Percentiles rank a stretch among this genome's conserved stretches.
Evolutionary conservation across 177 flowering plant species (phyloP).

Genomic region (Vitis hybrid): DNA sequence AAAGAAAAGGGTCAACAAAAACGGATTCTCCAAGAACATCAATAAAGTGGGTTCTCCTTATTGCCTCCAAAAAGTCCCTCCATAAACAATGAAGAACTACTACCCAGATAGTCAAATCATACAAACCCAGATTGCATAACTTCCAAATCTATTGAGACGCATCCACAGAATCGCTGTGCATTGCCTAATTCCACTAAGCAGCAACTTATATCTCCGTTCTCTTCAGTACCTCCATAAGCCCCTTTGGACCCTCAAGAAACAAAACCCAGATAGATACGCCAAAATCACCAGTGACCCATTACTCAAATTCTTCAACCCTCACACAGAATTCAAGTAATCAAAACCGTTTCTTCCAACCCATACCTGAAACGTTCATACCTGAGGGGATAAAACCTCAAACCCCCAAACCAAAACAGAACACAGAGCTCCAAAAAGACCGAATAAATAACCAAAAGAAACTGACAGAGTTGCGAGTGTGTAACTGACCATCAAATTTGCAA

Average conservation of each 20-base stretch:
- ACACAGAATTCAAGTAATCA: conserved; percentile 1
- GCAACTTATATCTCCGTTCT: not conserved
- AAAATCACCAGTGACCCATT: not conserved
- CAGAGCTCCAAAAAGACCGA: not conserved
- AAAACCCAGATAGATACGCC: not conserved
- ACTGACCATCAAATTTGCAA: conserved; percentile 21
- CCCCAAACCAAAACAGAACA: conserved; percentile 1
- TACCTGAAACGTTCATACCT: not conserved
- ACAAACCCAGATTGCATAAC: not conserved
- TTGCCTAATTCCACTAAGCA: not conserved
- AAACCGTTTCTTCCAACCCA: not conserved
- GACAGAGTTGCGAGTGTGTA: not conserved
- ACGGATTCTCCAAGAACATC: conserved; percentile 15
- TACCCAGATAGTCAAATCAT: not conserved
- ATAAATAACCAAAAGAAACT: not conserved
- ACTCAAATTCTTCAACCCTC: conserved; percentile 3
- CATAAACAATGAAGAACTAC: not conserved
- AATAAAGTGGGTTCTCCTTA: conserved; percentile 1
- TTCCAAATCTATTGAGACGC: not conserved
- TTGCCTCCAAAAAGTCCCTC: not conserved
- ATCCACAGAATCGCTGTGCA: not conserved
- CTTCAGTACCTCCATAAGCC: no score
- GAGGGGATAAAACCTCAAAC: conserved; percentile 5
- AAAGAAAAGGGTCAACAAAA: conserved; percentile 11
- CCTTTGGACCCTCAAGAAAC: no score